Conservation (phyloP, 495 filamentous ascomycete species). For the Podospora tetraspora region DNA sequence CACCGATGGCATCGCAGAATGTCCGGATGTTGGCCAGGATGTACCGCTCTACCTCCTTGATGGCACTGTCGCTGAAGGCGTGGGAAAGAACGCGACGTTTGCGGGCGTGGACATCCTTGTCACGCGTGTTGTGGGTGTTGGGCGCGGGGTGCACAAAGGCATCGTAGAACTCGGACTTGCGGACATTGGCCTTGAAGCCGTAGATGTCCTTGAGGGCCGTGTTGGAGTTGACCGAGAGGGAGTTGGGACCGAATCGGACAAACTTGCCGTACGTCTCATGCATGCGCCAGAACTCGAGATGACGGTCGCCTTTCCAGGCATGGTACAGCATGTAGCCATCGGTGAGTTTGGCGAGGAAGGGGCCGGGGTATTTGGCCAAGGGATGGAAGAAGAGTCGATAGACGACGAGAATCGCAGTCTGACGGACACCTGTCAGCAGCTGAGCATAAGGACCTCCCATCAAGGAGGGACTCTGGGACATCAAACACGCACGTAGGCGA, state of each 20-base stretch:
- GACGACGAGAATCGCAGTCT: conserved; percentile 33
- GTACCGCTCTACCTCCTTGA: conserved; percentile 54
- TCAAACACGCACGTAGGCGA: conserved; percentile 24
- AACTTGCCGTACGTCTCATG: conserved; percentile 56
- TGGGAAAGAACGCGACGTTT: conserved; percentile 60
- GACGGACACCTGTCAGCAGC: background rate
- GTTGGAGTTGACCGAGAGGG: conserved; percentile 53
- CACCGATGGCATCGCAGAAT: conserved; percentile 47
- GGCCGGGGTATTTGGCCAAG: conserved; percentile 61
- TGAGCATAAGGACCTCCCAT: background rate
- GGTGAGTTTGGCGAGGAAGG: conserved; percentile 53
- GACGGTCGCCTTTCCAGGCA: conserved; percentile 54
- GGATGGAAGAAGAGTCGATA: conserved; percentile 60
- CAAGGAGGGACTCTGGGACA: too few relatives aligned
- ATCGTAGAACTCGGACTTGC: conserved; percentile 60
- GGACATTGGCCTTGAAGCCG: conserved; percentile 54
- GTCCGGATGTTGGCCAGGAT: conserved; percentile 49
- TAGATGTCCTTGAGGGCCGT: conserved; percentile 58
- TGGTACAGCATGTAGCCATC: conserved; percentile 53
- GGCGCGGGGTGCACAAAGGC: conserved; percentile 55
- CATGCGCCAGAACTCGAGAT: conserved; percentile 52
- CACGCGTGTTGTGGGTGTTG: conserved; percentile 57
- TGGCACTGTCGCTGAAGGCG: conserved; percentile 54
- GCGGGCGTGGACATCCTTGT: conserved; percentile 55
- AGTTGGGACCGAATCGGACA: conserved; percentile 58